Percentiles rank a stretch among this genome's conserved stretches.
Conservation (phyloP, 2,329 filamentous ascomycete species). For the Penicillium paneum region DNA sequence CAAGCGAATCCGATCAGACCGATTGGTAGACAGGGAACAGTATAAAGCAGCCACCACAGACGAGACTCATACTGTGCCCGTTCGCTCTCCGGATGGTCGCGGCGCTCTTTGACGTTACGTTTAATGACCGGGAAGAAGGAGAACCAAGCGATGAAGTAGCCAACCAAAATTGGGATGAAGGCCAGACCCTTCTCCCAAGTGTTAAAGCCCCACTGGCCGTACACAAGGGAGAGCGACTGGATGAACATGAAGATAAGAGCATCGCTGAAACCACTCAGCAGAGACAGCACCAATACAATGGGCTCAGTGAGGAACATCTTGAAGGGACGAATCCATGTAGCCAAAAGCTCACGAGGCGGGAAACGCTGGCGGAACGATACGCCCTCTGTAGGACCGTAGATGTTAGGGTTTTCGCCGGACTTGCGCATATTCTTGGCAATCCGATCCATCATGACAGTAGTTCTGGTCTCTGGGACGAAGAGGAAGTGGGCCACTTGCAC, state of each 20-base stretch:
- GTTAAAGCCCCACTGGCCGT: slow-evolving; percentile 58
- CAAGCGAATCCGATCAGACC: slow-evolving; percentile 63
- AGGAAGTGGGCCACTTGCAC: slow-evolving; percentile 66
- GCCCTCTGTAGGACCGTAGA: slow-evolving; percentile 72
- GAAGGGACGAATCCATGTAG: slow-evolving; percentile 60
- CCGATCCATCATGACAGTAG: slow-evolving; percentile 71
- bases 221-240: slow-evolving; percentile 60
- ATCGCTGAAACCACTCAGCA: slow-evolving; percentile 62
- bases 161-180: slow-evolving; percentile 57
- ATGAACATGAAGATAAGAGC: slow-evolving; percentile 66
- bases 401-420: slow-evolving; percentile 55
- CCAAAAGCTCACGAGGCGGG: slow-evolving; percentile 55
- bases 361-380: slow-evolving; percentile 59
- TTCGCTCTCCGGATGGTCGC: slow-evolving; percentile 48
- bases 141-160: slow-evolving; percentile 59
- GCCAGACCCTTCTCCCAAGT: slow-evolving; percentile 49
- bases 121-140: slow-evolving; percentile 57
- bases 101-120: slow-evolving; percentile 47
- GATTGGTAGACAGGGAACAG: slow-evolving; percentile 57
- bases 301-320: slow-evolving; percentile 64
- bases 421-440: slow-evolving; percentile 73
- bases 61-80: slow-evolving; percentile 64
- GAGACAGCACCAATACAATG: slow-evolving; percentile 60
- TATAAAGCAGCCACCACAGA: slow-evolving; percentile 59
- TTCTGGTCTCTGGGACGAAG: slow-evolving; percentile 73